Conservation (phyloP, 2,329 filamentous ascomycete species). For the Cercospora berteroae region DNA sequence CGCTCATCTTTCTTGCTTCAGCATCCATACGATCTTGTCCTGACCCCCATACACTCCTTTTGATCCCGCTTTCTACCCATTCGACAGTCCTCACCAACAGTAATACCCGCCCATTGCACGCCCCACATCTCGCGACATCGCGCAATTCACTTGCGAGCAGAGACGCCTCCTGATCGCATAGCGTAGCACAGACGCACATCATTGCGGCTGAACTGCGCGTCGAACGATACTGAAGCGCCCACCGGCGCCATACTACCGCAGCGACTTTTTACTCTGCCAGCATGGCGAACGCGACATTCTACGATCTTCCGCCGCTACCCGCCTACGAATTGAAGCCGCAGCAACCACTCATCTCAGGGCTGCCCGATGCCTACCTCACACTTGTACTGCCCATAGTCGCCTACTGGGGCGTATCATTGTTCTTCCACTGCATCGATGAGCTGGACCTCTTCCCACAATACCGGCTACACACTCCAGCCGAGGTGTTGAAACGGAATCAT, state of each 20-base stretch:
- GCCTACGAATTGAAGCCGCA: conserved; percentile 71
- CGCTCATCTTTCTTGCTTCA: conserved; percentile 1
- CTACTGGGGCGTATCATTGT: conserved; percentile 82
- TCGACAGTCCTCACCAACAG: not conserved
- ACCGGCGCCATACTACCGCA: conserved; percentile 12
- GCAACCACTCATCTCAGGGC: conserved; percentile 69
- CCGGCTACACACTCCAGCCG: conserved; percentile 89
- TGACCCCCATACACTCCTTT: conserved; percentile 23
- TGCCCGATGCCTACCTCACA: conserved; percentile 78
- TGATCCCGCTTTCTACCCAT: not conserved
- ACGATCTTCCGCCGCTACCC: conserved; percentile 79
- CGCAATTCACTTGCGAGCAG: not conserved
- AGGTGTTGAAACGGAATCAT: conserved; percentile 83
- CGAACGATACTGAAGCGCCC: conserved; percentile 11
- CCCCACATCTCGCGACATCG: not conserved
- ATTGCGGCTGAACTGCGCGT: conserved; percentile 3
- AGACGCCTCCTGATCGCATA: conserved; percentile 10
- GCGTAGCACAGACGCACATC: conserved; percentile 1
- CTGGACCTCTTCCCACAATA: conserved; percentile 87
- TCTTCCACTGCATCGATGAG: conserved; percentile 85
- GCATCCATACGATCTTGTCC: conserved; percentile 2
- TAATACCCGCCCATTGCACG: not conserved
- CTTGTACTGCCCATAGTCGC: conserved; percentile 73
- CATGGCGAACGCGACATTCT: conserved; percentile 46
- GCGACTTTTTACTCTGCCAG: conserved; percentile 3